Conservation (phyloP, 2,329 filamentous ascomycete species). For the Epichloe brachyelytri region DNA sequence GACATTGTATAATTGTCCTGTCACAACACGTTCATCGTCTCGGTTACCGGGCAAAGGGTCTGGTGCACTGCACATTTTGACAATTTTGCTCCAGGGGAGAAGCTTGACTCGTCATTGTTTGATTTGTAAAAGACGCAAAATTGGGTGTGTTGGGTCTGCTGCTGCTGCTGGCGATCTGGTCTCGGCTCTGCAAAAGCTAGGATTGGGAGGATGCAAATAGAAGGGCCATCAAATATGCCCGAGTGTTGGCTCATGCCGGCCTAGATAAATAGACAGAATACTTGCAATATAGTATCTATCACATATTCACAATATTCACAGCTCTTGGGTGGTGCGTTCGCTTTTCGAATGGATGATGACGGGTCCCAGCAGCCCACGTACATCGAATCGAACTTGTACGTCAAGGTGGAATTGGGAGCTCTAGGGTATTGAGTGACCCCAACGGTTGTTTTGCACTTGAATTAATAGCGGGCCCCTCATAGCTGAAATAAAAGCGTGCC, state of each 20-base stretch:
- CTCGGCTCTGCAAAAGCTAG: not conserved
- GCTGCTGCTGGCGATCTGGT: not conserved
- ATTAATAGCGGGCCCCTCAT: no score
- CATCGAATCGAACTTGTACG: slow-evolving; percentile 56
- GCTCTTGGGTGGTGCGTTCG: slow-evolving; percentile 18
- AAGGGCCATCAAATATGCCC: not conserved
- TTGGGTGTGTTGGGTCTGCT: not conserved
- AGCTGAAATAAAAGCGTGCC: no score
- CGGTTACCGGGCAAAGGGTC: not conserved
- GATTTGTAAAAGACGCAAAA: not conserved
- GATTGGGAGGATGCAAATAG: not conserved
- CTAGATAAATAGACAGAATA: slow-evolving; percentile 1
- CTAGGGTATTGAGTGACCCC: no score
- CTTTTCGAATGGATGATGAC: slow-evolving; percentile 50
- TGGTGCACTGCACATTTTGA: not conserved
- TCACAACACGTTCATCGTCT: not conserved
- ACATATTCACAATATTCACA: not conserved
- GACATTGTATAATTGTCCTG: not conserved
- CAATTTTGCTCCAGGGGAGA: not conserved
- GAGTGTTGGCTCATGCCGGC: not conserved
- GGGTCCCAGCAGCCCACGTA: slow-evolving; percentile 51
- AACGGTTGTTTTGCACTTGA: no score
- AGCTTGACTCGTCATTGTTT: not conserved
- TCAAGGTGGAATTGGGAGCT: slow-evolving; percentile 30
- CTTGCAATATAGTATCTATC: not conserved